These are phyloP conservation scores for Mesembryanthemum crystallinum DNA, from an alignment of 148 eudicot species.

Conservation along the genomic window DNA sequence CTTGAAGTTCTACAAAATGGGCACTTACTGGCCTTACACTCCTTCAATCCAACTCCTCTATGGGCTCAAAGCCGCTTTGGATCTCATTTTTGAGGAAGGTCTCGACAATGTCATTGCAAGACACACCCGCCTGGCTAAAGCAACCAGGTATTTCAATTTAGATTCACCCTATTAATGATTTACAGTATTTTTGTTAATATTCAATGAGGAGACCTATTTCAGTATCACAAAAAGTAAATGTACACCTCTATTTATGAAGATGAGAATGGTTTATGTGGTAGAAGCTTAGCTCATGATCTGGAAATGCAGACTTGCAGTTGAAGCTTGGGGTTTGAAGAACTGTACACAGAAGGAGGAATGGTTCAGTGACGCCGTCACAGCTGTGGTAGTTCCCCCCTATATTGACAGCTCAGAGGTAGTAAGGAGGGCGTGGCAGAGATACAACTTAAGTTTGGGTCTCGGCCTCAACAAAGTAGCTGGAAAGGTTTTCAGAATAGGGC, in stretches of 20 bases:
- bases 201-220: no score
- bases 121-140: conserved; percentile 81
- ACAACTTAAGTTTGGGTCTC: conserved; percentile 92
- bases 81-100: conserved; percentile 92
- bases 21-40: conserved; percentile 97
- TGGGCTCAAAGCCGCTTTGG: conserved; percentile 86
- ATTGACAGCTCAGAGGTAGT: conserved; percentile 79
- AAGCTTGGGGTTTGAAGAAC: conserved; percentile 98
- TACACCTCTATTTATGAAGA: no score
- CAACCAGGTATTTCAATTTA: conserved; percentile 58
- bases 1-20: conserved; percentile 89
- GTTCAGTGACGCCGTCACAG: conserved; percentile 96
- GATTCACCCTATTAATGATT: background rate
- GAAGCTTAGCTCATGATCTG: conserved; percentile 14
- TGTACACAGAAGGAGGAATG: conserved; percentile 95
- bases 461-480: conserved; percentile 98
- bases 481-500: conserved; percentile 98
- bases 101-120: conserved; percentile 94
- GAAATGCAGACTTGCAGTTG: conserved; percentile 85
- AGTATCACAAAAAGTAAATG: no score
- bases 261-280: background rate
- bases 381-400: conserved; percentile 77
- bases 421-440: conserved; percentile 78
- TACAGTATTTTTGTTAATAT: no score
- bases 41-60: conserved; percentile 94